Percentiles rank a stretch among this genome's conserved stretches.
These are phyloP conservation scores for Babesia sp. DNA, from an alignment of 169 alveolate species.

Conservation along the genomic window DNA sequence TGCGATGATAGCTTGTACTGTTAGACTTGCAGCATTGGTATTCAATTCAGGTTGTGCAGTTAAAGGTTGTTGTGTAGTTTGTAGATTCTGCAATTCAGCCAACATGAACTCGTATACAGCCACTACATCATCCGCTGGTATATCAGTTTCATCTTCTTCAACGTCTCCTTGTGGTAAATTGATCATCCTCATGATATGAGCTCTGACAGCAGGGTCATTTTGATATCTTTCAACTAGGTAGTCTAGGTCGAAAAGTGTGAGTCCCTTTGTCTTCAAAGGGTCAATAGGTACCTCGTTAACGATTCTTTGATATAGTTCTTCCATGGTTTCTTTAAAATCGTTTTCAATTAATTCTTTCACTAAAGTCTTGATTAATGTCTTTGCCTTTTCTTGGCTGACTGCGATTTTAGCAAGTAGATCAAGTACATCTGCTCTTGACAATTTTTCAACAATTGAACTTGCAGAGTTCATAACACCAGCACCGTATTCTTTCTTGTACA, in stretches of 20 bases:
- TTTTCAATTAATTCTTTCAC: conserved; percentile 56
- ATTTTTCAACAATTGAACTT: conserved; percentile 35
- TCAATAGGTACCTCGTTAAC: conserved; percentile 65
- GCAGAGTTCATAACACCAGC: conserved; percentile 14
- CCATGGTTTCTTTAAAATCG: conserved; percentile 29
- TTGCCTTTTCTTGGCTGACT: conserved; percentile 73
- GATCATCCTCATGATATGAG: conserved; percentile 45
- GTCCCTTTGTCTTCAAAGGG: conserved; percentile 70
- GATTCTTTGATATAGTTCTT: conserved; percentile 54
- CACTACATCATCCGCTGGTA: conserved; percentile 66
- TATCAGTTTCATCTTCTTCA: conserved; percentile 61
- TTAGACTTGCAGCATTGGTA: conserved; percentile 73
- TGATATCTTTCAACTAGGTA: conserved; percentile 73
- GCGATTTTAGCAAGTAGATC: conserved; percentile 71
- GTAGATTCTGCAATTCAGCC: conserved; percentile 73
- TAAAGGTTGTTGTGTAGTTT: conserved; percentile 66
- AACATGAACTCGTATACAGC: conserved; percentile 81
- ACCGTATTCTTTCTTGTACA: conserved; percentile 28
- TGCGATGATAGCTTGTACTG: conserved; percentile 82
- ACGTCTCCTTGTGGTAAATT: conserved; percentile 52
- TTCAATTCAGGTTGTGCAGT: conserved; percentile 69
- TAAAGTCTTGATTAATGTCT: conserved; percentile 66
- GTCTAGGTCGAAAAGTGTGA: conserved; percentile 73
- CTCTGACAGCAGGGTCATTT: conserved; percentile 54
- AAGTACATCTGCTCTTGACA: conserved; percentile 67